Base-by-base conservation (phyloP, 495 filamentous ascomycete genomes). In the Aspergillus coremiiformis region DNA sequence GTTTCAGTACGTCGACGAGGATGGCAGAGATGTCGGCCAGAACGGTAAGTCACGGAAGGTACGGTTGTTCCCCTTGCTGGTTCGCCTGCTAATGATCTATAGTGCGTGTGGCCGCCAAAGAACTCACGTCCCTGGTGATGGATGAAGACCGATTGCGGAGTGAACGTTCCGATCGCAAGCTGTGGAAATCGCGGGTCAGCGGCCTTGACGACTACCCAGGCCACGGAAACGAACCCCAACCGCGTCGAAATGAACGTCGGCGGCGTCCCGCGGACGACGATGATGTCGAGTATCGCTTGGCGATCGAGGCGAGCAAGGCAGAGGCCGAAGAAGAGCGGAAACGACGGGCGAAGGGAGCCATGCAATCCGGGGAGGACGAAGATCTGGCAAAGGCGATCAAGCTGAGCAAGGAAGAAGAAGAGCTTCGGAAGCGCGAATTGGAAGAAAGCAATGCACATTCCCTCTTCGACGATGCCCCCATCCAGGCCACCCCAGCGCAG, bases 81-180 rank as follows among this genome's bases (percentile, higher is more conserved):
- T n/a, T n/a, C 27, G 7, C 29, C 24, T 26, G 17, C 55, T 43
- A 41, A 54, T 39, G 35, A 42, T n/a, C 12, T 49, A 39, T 62
- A 99, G 94, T 99, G 32, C 87, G 94, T 46, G 84, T 95, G 59
- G 91, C 94, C 23, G 94, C 94, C 26, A 96, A 95, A 66, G 94
- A 99, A 73, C 80, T 99, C 39, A 96, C 92, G 0, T 80, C 90
- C n/a, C 75, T 99, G 51, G 83, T 99, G 56, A 70, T 93, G 58
- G 93, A 99, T 66, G 94, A 99, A 69, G 94, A 99, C 60, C 81
- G 94, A 58, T 65, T 99, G 61, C 89, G 94, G 52, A 83, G 80
- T 41, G 94, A 99, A 71, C 85, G 94, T 54, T 88, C 81, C 49
- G 92, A 96, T 62, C 83, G 94, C 35, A 96, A 89, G 65, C 81